These are phyloP conservation scores for Paecilomyces sp. DNA, from an alignment of 2,329 filamentous ascomycete genomes.

Conservation along the genomic window DNA sequence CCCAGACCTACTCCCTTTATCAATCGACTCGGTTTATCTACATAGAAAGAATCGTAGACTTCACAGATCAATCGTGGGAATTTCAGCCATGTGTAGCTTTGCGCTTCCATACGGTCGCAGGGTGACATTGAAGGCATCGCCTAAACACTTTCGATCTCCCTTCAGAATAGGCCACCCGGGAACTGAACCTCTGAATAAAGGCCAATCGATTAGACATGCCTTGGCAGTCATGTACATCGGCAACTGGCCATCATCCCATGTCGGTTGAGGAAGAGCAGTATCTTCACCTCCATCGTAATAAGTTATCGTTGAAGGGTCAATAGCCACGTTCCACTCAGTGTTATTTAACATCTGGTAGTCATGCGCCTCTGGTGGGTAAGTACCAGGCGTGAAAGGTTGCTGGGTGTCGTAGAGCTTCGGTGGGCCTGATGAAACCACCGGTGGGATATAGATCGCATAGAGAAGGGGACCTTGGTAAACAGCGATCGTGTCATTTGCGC, in stretches of 20 bases:
- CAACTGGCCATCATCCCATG: conserved; percentile 24
- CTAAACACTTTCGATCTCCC: conserved; percentile 26
- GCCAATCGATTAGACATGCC: conserved; percentile 36
- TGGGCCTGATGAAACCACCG: conserved; percentile 14
- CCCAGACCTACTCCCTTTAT: background rate
- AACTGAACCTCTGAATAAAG: conserved; percentile 24
- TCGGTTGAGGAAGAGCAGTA: conserved; percentile 14
- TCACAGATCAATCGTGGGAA: conserved; percentile 19
- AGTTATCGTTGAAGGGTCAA: conserved; percentile 26
- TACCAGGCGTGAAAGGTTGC: conserved; percentile 18
- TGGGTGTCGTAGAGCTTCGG: background rate
- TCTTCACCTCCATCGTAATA: conserved; percentile 15
- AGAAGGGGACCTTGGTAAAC: conserved; percentile 40
- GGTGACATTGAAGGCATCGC: conserved; percentile 25
- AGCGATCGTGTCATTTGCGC: conserved; percentile 37
- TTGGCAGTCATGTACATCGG: conserved; percentile 30
- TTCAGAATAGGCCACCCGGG: conserved; percentile 23
- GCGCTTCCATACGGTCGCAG: conserved; percentile 42
- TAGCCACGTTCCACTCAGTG: conserved; percentile 20
- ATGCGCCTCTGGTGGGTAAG: conserved; percentile 16
- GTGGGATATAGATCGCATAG: conserved; percentile 35
- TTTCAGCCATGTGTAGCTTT: conserved; percentile 41
- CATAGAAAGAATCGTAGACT: too few relatives aligned
- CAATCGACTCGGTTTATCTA: too few relatives aligned
- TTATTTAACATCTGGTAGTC: conserved; percentile 31